Evolutionary conservation across 106 monocot genomes (phyloP).

Genomic region (Posidonia australis): DNA sequence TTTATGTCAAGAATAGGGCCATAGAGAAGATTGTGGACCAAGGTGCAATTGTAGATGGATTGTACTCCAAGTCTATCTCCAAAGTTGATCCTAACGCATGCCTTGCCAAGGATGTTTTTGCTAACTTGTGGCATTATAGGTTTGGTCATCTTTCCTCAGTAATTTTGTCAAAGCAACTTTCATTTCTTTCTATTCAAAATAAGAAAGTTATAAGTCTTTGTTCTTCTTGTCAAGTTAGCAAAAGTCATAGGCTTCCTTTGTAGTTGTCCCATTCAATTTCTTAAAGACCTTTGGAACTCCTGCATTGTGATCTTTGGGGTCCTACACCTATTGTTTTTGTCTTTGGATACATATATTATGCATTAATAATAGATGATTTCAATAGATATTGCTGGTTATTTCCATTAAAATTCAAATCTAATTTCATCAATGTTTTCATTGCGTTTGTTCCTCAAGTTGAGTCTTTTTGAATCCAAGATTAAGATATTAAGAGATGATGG

Average conservation of each 20-base stretch:
- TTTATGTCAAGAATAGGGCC: not conserved
- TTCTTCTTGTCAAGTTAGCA: not conserved
- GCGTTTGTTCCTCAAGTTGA: not conserved
- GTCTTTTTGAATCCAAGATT: not conserved
- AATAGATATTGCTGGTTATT: not conserved
- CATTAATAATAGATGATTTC: not conserved
- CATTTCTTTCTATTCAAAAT: not conserved
- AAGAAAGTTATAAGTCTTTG: not conserved
- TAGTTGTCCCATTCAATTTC: not conserved
- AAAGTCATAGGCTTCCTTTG: not conserved
- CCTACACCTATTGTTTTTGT: not conserved
- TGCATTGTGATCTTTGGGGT: not conserved
- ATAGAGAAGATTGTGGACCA: not conserved
- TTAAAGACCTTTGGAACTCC: not conserved
- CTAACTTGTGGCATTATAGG: not conserved
- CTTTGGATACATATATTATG: not conserved
- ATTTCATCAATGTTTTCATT: not conserved
- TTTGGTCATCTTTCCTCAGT: not conserved
- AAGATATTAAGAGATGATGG: not conserved
- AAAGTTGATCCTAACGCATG: not conserved
- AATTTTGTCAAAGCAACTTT: not conserved
- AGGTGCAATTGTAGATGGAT: not conserved
- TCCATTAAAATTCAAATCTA: not conserved
- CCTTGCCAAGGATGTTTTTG: not conserved
- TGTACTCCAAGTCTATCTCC: not conserved